phyloP scores from a whole-genome alignment of 2,329 filamentous ascomycete genomes.

The Clarireedia sp. region DNA sequence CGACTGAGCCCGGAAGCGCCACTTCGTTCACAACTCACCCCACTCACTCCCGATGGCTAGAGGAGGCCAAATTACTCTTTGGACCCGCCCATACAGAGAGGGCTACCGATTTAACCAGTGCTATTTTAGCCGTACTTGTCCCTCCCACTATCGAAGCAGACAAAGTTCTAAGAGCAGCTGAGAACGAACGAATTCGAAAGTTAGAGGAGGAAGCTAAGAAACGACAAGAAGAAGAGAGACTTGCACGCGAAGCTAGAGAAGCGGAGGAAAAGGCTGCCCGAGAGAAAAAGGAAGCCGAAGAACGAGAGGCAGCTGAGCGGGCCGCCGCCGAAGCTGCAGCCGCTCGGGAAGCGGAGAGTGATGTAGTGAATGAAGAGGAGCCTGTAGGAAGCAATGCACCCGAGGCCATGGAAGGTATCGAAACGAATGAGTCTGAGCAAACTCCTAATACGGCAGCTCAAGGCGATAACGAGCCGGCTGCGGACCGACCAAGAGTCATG shows the following conservation, averaged over 20 bases:
- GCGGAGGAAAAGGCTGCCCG: slow-evolving; percentile 58
- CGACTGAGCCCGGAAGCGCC: slow-evolving; percentile 27
- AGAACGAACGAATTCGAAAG: slow-evolving; percentile 47
- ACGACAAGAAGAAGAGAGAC: slow-evolving; percentile 57
- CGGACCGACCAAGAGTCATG: slow-evolving; percentile 56
- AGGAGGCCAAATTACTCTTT: slow-evolving; percentile 84
- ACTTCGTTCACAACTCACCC: slow-evolving; percentile 56
- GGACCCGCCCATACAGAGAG: slow-evolving; percentile 61
- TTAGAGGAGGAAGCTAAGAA: slow-evolving; percentile 52
- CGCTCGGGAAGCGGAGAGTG: slow-evolving; percentile 39
- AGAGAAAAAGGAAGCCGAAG: slow-evolving; percentile 64
- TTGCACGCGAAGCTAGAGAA: slow-evolving; percentile 62
- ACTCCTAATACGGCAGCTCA: not conserved
- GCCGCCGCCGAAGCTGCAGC: slow-evolving; percentile 44
- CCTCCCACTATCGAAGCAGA: slow-evolving; percentile 79
- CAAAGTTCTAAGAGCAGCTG: slow-evolving; percentile 57
- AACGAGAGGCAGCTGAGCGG: slow-evolving; percentile 54
- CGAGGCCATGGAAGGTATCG: slow-evolving; percentile 66
- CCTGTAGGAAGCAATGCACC: slow-evolving; percentile 15
- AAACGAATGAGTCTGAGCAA: slow-evolving; percentile 37
- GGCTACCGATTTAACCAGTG: slow-evolving; percentile 56
- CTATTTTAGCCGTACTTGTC: slow-evolving; percentile 65
- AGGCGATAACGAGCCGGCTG: slow-evolving; percentile 34
- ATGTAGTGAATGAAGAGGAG: slow-evolving; percentile 31
- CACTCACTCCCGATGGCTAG: slow-evolving; percentile 74